These are phyloP conservation scores for Zasmidium angulare DNA, from an alignment of 2,329 filamentous ascomycete species.

Conservation along the genomic window DNA sequence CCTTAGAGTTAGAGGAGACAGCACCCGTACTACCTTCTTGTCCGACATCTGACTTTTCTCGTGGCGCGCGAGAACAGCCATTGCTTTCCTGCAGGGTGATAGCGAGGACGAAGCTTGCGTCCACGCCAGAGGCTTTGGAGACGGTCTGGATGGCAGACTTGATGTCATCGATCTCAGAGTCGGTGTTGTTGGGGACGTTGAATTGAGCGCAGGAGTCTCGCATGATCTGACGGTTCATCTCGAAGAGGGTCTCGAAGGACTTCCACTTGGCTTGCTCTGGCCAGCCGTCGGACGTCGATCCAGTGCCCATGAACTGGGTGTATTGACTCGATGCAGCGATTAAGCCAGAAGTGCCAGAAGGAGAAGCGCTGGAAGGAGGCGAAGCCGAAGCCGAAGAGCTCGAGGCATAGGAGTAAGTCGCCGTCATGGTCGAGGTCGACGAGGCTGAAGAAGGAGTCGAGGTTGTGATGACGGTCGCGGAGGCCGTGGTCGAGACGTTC, in stretches of 20 bases:
- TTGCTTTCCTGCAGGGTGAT: conserved; percentile 45
- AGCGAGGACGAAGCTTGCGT: conserved; percentile 43
- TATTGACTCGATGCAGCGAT: not conserved
- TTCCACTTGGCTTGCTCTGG: conserved; percentile 17
- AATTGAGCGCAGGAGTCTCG: conserved; percentile 36
- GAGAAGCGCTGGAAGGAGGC: not conserved
- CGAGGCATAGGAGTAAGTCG: not conserved
- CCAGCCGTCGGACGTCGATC: conserved; percentile 18
- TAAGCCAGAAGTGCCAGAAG: not conserved
- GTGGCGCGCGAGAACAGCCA: conserved; percentile 45
- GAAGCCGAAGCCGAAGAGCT: not conserved
- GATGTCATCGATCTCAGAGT: conserved; percentile 39
- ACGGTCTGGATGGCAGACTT: conserved; percentile 37
- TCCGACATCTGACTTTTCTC: no score
- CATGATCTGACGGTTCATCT: conserved; percentile 35
- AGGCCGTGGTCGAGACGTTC: not conserved
- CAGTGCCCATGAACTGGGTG: conserved; percentile 15
- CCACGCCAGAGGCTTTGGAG: conserved; percentile 35
- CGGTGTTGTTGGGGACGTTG: conserved; percentile 36
- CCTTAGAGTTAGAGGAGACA: no score
- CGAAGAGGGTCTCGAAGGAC: conserved; percentile 25
- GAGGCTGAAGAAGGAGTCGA: not conserved
- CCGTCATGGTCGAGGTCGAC: no score
- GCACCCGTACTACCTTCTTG: no score
- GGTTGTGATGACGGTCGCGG: not conserved